Evolutionary conservation across 1,139 yeast species (phyloP).

Genomic region (Sugiyamaella castrensis): DNA sequence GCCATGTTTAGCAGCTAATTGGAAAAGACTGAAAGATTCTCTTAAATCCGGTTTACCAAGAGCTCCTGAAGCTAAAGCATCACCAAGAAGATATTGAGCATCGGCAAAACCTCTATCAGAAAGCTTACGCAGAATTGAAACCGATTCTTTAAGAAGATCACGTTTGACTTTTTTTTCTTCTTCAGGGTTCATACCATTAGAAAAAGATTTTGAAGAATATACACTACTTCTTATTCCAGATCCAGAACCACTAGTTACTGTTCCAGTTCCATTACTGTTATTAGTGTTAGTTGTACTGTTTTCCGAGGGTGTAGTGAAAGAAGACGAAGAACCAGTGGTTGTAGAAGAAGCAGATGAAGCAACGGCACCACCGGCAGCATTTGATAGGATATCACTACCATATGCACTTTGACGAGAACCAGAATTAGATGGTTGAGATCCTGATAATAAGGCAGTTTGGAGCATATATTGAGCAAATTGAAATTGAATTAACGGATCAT

Average conservation of each 20-base stretch:
- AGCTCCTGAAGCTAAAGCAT: constrained; percentile 83
- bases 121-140: constrained; percentile 63
- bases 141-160: constrained; percentile 64
- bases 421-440: constrained; percentile 9
- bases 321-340: constrained; percentile 17
- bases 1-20: constrained; percentile 88
- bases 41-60: constrained; percentile 77
- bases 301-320: constrained; percentile 14
- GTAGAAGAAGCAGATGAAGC: constrained; percentile 10
- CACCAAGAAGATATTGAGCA: constrained; percentile 87
- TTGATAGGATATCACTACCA: not conserved
- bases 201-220: constrained; percentile 8
- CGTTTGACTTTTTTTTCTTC: constrained; percentile 42
- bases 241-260: not conserved
- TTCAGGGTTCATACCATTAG: not conserved
- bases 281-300: not conserved
- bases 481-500: constrained; percentile 81
- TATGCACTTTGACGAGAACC: constrained; percentile 8
- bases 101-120: constrained; percentile 82
- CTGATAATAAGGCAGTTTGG: constrained; percentile 62
- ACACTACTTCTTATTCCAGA: constrained; percentile 5
- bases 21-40: constrained; percentile 75
- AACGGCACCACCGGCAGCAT: not conserved
- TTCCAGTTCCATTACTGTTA: not conserved
- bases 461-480: constrained; percentile 90